phyloP scores from a whole-genome alignment of 2,329 filamentous ascomycete genomes.

The Balansia obtecta region DNA sequence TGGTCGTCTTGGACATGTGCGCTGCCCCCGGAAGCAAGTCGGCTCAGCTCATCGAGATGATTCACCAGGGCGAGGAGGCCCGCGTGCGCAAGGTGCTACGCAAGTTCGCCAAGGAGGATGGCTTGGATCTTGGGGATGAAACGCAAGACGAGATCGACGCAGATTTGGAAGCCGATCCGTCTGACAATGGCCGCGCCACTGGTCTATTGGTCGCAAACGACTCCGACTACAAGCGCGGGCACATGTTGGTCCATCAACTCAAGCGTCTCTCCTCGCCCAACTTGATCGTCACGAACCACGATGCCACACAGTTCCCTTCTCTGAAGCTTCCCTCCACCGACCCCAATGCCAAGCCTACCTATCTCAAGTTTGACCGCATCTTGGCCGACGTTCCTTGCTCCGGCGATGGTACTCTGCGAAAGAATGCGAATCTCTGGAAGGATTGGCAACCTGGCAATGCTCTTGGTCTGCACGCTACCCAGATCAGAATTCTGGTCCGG shows the following conservation, averaged over 20 bases:
- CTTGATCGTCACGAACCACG: constrained; percentile 93
- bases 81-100: constrained; percentile 61
- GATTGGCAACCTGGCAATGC: constrained; percentile 86
- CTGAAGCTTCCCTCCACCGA: constrained; percentile 61
- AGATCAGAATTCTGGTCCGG: constrained; percentile 80
- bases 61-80: constrained; percentile 85
- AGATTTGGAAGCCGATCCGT: constrained; percentile 44
- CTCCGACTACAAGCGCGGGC: constrained; percentile 88
- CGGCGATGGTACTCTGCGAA: constrained; percentile 84
- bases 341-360: constrained; percentile 46
- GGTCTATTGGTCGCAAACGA: constrained; percentile 93
- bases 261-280: constrained; percentile 96
- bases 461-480: constrained; percentile 74
- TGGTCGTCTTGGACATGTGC: constrained; percentile 91
- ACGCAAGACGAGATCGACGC: constrained; percentile 33
- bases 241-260: constrained; percentile 95
- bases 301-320: constrained; percentile 89
- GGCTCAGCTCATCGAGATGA: constrained; percentile 85
- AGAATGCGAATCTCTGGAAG: constrained; percentile 90
- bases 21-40: constrained; percentile 96
- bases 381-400: constrained; percentile 95
- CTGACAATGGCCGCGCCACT: constrained; percentile 77
- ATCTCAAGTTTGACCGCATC: constrained; percentile 94
- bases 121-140: constrained; percentile 37
- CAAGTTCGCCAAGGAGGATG: constrained; percentile 48